phyloP scores from a whole-genome alignment of 2,329 filamentous ascomycete genomes.

The Zymoseptoria crescenta region DNA sequence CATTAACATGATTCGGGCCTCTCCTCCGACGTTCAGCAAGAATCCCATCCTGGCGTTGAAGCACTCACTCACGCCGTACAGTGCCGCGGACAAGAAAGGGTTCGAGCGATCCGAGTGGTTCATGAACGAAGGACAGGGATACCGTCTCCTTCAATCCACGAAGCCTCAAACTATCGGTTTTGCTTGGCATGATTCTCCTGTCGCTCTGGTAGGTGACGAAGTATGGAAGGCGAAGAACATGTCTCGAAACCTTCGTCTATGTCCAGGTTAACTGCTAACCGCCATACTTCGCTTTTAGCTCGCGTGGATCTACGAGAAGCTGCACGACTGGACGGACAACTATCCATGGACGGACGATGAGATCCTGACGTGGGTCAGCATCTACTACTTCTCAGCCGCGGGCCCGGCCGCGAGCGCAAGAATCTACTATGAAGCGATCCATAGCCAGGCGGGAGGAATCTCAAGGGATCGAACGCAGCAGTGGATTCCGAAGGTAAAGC shows the following conservation, averaged over 20 bases:
- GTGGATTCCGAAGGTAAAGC: slow-evolving; percentile 42
- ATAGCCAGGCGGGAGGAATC: neutral
- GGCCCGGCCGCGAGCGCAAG: slow-evolving; percentile 59
- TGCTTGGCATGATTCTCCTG: slow-evolving; percentile 59
- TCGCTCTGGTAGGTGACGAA: slow-evolving; percentile 23
- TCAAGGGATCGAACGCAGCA: slow-evolving; percentile 35
- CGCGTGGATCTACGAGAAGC: slow-evolving; percentile 74
- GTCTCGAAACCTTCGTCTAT: neutral
- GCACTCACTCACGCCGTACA: slow-evolving; percentile 49
- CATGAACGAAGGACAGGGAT: slow-evolving; percentile 47
- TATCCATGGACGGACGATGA: slow-evolving; percentile 71
- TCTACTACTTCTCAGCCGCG: slow-evolving; percentile 55
- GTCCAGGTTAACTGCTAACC: neutral
- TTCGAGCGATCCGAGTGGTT: slow-evolving; percentile 53
- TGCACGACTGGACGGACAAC: slow-evolving; percentile 65
- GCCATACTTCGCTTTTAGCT: slow-evolving; percentile 44
- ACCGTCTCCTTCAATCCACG: slow-evolving; percentile 54
- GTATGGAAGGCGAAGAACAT: neutral
- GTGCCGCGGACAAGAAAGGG: slow-evolving; percentile 44
- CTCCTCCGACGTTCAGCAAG: slow-evolving; percentile 46
- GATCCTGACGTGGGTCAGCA: slow-evolving; percentile 63
- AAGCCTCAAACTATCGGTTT: slow-evolving; percentile 67
- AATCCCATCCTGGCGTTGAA: slow-evolving; percentile 52
- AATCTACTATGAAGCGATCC: slow-evolving; percentile 61
- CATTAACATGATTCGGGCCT: slow-evolving; percentile 1